phyloP scores from a whole-genome alignment of 768 basidiomycete genomes.

The Leccinum truebloodii region DNA sequence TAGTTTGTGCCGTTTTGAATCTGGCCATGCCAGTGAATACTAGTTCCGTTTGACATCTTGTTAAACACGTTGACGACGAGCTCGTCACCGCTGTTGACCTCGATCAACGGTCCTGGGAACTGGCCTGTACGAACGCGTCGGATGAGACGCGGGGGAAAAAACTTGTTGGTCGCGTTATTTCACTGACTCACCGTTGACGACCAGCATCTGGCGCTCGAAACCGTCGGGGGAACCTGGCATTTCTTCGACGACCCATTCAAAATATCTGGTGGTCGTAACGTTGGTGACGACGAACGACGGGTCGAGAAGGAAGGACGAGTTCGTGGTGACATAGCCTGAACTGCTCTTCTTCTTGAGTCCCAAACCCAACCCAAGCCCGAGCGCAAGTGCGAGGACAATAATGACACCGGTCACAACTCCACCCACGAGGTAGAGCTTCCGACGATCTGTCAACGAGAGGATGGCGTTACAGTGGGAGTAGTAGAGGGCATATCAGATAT shows the following conservation, averaged over 20 bases:
- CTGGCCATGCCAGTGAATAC: conserved; percentile 39
- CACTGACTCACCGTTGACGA: conserved; percentile 43
- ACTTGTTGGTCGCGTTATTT: background rate
- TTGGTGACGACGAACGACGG: conserved; percentile 27
- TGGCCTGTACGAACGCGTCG: conserved; percentile 25
- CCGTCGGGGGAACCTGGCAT: conserved; percentile 44
- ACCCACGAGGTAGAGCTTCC: conserved; percentile 20
- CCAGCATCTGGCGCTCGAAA: conserved; percentile 42
- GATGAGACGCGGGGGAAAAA: background rate
- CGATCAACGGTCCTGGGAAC: conserved; percentile 36
- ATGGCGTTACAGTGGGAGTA: background rate
- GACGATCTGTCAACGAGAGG: conserved; percentile 16
- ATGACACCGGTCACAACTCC: conserved; percentile 14
- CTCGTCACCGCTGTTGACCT: conserved; percentile 37
- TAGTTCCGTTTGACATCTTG: conserved; percentile 32
- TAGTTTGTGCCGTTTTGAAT: conserved; percentile 47
- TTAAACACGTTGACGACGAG: conserved; percentile 39
- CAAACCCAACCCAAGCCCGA: conserved; percentile 32
- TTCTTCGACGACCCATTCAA: conserved; percentile 43
- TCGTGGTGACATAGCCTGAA: conserved; percentile 21
- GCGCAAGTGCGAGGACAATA: conserved; percentile 23
- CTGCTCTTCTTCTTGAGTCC: conserved; percentile 25
- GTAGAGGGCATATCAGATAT: background rate
- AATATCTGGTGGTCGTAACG: conserved; percentile 42
- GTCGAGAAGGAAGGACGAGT: conserved; percentile 33